Evolutionary conservation across 108 stramenopile genomes (phyloP), one percentile per base, ranked within the genome.

Genomic region (Fragilaria radians): DNA sequence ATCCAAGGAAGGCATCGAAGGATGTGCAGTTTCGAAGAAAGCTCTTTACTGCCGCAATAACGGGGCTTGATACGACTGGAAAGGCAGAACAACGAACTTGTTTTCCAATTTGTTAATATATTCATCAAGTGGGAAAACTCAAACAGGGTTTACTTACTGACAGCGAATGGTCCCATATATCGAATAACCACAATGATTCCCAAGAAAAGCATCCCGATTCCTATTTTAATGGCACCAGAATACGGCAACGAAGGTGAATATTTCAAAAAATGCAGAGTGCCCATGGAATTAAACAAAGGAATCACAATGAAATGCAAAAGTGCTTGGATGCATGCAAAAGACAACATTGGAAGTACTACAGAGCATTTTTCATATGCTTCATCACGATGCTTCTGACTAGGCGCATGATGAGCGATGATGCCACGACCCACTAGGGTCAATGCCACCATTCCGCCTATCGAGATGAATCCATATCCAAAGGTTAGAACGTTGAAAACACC

Each of bases 21-120:
- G 29, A 25, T 5, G 56, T 36, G 18, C 31, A 50, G 1, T 30
- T 23, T 32, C 25, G 52, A 4, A 30, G 52, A 25, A 62, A 9
- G 4, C 61, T 24, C 46, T 33, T 45, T 9, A 66, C 33, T 1
- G 72, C 21, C 33, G 58, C 28, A 17, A 31, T 55, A 17, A 66
- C 33, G 23, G 72, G 72, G 55, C 65, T 33, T 18, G 59, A 61
- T 21, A 57, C 17, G 28, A 75, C 34, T 1, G 74, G 74, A 5
- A 63, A 56, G 14, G 74, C 67, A 14, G 74, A 75, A 32, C 74
- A 75, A 23, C 74, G 68, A 46, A 75, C 68, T 70, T 18, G 19
- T 1, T 21, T 18, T 21, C 22, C 29, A 31, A 31, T n/a, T n/a
- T n/a, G n/a, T n/a, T n/a, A n/a, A n/a, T n/a, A n/a, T n/a, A n/a